Evolutionary conservation across 2,329 filamentous ascomycete species (phyloP), one percentile per base, ranked within the genome.

Genomic region (Mycocentrospora acerina): DNA sequence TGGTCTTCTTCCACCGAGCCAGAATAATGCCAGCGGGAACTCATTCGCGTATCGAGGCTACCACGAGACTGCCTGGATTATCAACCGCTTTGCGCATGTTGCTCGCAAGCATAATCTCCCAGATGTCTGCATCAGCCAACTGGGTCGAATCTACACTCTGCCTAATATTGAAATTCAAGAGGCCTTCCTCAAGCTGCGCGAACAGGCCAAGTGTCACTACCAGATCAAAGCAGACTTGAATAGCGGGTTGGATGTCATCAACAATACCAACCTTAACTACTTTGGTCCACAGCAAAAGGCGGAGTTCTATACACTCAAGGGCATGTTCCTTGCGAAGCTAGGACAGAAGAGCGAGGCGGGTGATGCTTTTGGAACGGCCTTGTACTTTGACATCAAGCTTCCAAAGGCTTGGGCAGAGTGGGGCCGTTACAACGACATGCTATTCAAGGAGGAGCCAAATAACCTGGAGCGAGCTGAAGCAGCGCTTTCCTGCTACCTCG

Each of bases 81-180:
- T 99, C 70, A 99, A 99, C 67, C 81, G 93, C 13, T 99, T 98
- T 60, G 94, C 93, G 1, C 93, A 98, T 63, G 93, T 98, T 28
- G 93, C 93, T 32, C 84, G 93, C 40, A 98, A 98, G 74, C 93
- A 99, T 68, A 91, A 88, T 55, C 82, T 99, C 55, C 88, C 90
- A 0, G 93, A 98, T 48, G 93, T 98, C 19, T 99, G 94, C 72
- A 96, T 98, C 69, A 91, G 82, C 51, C 93, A 99, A 63, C 80
- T 99, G 14, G 95, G 91, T 62, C 87, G 91, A 48, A 99, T 99
- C 63, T 99, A 99, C 67, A 98, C 93, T 0, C 78, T 99, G 5
- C 93, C 93, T 1, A 99, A 99, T 63, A 99, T 99, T 29, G 93
- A 99, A 71, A 99, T 99, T 31, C 94, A 98, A 63, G 93, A 99